Percentiles rank a stretch among this genome's conserved stretches.
phyloP scores from a whole-genome alignment of 371 early-diverging fungal genomes.

The Syncephalastrum sp. region DNA sequence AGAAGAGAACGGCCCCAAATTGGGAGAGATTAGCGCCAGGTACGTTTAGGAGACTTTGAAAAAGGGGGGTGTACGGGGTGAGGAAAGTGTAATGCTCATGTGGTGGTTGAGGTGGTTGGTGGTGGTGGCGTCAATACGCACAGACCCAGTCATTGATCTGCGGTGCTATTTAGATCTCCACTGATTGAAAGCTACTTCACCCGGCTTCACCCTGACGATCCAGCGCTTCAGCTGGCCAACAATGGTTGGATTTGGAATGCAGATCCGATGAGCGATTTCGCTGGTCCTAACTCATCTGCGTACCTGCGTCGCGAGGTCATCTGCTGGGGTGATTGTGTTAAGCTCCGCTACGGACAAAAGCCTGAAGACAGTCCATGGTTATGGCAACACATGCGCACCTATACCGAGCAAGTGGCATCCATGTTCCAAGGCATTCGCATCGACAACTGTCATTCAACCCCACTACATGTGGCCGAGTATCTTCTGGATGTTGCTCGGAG shows the following conservation, averaged over 20 bases:
- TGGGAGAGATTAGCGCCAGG: conserved; percentile 52
- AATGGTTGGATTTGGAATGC: conserved; percentile 99
- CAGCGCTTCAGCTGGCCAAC: conserved; percentile 76
- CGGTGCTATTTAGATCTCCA: conserved; percentile 54
- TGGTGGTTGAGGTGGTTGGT: conserved; percentile 1
- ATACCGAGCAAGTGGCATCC: conserved; percentile 85
- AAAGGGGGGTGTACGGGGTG: neutral
- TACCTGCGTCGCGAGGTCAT: conserved; percentile 94
- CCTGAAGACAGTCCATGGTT: conserved; percentile 93
- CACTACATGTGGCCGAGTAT: conserved; percentile 91
- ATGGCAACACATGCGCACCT: conserved; percentile 90
- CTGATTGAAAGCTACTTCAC: conserved; percentile 94
- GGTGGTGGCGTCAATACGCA: neutral
- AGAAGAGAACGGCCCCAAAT: conserved; percentile 65
- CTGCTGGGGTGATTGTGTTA: conserved; percentile 98
- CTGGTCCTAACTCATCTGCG: conserved; percentile 78
- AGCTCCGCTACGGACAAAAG: conserved; percentile 86
- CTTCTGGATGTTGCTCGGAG: conserved; percentile 86
- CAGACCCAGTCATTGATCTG: neutral
- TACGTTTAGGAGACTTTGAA: conserved; percentile 19
- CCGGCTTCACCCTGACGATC: conserved; percentile 58
- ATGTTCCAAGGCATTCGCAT: conserved; percentile 96
- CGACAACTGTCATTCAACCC: conserved; percentile 98
- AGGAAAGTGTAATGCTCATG: neutral
- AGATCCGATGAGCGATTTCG: conserved; percentile 92